phyloP scores from a whole-genome alignment of 352 stramenopile species.

The Plasmopara viticola region DNA sequence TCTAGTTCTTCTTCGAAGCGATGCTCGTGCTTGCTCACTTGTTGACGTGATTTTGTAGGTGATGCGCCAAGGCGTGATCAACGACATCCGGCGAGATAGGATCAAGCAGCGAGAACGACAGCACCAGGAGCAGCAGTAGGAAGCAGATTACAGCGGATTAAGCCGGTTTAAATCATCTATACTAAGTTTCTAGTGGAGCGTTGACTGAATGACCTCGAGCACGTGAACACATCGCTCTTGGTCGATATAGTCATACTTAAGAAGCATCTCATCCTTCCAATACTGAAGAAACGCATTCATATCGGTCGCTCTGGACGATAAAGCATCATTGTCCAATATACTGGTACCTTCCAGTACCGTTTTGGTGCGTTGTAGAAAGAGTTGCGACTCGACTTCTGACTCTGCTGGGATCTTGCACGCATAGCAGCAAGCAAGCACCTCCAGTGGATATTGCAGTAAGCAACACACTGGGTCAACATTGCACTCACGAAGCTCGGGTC shows the following conservation, averaged over 20 bases:
- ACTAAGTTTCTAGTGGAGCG: neutral
- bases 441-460: slow-evolving; percentile 39
- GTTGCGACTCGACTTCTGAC: slow-evolving; percentile 11
- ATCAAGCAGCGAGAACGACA: slow-evolving; percentile 45
- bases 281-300: slow-evolving; percentile 23
- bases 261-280: slow-evolving; percentile 36
- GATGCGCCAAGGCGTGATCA: slow-evolving; percentile 74
- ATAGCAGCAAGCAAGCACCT: slow-evolving; percentile 34
- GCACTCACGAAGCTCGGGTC: slow-evolving; percentile 13
- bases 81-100: slow-evolving; percentile 73
- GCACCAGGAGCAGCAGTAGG: slow-evolving; percentile 28
- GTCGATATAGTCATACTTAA: slow-evolving; percentile 46
- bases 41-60: slow-evolving; percentile 18
- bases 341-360: slow-evolving; percentile 6
- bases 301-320: slow-evolving; percentile 7
- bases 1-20: neutral
- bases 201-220: slow-evolving; percentile 14
- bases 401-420: slow-evolving; percentile 22
- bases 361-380: slow-evolving; percentile 20
- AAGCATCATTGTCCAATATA: neutral
- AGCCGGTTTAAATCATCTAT: neutral
- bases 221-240: slow-evolving; percentile 20
- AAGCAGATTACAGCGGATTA: slow-evolving; percentile 4
- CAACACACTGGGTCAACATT: slow-evolving; percentile 21
- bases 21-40: neutral